phyloP scores from a whole-genome alignment of 208 protist species.

The Phytomonas sp. region DNA sequence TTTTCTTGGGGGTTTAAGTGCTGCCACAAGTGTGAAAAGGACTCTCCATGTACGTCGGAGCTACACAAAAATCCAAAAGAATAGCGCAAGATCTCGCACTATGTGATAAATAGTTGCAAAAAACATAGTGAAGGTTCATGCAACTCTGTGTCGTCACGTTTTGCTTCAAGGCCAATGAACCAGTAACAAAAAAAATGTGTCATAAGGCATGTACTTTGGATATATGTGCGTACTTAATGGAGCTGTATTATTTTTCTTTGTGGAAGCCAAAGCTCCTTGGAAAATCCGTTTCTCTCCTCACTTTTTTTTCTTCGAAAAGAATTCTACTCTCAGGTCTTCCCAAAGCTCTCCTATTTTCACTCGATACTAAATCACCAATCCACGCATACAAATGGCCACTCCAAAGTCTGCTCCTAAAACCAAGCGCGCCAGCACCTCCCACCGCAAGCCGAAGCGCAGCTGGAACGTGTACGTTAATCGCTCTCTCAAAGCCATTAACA shows the following conservation, averaged over 20 bases:
- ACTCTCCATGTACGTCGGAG: conserved; percentile 20
- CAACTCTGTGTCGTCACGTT: conserved; percentile 2
- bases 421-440: conserved; percentile 23
- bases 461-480: conserved; percentile 89
- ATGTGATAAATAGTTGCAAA: background rate
- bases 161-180: background rate
- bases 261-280: background rate
- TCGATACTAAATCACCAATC: background rate
- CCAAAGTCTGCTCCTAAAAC: conserved; percentile 21
- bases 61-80: background rate
- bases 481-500: conserved; percentile 95
- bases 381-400: conserved; percentile 3
- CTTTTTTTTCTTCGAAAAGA: conserved; percentile 10
- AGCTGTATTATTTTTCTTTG: conserved; percentile 8
- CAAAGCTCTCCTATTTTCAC: conserved; percentile 5
- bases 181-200: background rate
- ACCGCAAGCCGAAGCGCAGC: conserved; percentile 65
- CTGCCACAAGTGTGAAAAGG: conserved; percentile 41
- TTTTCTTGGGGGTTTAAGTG: conserved; percentile 80
- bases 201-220: background rate
- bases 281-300: conserved; percentile 10
- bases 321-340: background rate
- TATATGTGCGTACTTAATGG: conserved; percentile 7
- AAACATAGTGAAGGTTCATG: background rate
- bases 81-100: background rate